Conservation (phyloP, 2,329 filamentous ascomycete species). For the Apiospora sp. region DNA sequence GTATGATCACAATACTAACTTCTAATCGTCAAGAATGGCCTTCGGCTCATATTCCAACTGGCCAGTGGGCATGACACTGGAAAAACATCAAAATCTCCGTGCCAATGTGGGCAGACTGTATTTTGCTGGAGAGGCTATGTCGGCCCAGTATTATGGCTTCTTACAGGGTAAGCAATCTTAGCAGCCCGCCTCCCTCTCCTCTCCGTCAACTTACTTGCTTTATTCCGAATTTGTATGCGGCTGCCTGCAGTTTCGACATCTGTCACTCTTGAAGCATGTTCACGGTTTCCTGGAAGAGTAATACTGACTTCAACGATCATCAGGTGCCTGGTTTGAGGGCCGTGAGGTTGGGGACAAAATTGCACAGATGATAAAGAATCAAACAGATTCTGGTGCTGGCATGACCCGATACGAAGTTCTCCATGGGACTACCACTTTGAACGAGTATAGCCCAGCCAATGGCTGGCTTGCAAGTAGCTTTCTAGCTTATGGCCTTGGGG, state of each 20-base stretch:
- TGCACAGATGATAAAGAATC: conserved; percentile 44
- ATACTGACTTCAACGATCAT: neutral
- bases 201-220: neutral
- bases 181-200: neutral
- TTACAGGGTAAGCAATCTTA: conserved; percentile 48
- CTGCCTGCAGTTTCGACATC: neutral
- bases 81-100: conserved; percentile 72
- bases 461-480: conserved; percentile 49
- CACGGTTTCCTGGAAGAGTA: neutral
- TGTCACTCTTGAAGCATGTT: neutral
- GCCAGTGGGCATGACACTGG: conserved; percentile 68
- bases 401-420: conserved; percentile 42
- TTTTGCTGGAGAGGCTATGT: conserved; percentile 72
- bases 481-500: conserved; percentile 32
- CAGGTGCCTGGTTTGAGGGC: conserved; percentile 68
- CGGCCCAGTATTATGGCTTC: conserved; percentile 70
- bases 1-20: neutral
- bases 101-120: conserved; percentile 68
- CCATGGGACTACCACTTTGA: conserved; percentile 45
- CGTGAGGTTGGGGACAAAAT: conserved; percentile 55
- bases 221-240: neutral
- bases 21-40: conserved; percentile 43
- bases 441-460: conserved; percentile 45
- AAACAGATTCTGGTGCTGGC: conserved; percentile 27
- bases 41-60: conserved; percentile 74